A percentile compares a stretch with the other conserved stretches of the same genome.
phyloP scores from a whole-genome alignment of 1,139 yeast species.

The Magnusiomyces paraingens region DNA sequence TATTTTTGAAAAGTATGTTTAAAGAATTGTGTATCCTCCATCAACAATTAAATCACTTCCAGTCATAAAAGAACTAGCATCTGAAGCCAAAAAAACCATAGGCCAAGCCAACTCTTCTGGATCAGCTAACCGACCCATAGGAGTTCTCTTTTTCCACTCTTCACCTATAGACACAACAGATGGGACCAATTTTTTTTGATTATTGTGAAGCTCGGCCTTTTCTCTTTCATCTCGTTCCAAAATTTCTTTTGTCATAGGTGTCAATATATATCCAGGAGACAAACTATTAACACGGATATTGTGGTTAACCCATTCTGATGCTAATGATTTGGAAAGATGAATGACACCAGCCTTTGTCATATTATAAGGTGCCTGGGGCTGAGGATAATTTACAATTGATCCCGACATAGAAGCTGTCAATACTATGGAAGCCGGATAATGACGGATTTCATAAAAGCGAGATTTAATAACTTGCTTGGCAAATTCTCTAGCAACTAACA shows the following conservation, averaged over 20 bases:
- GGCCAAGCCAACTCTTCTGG: constrained; percentile 61
- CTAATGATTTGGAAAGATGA: constrained; percentile 69
- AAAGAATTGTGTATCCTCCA: constrained; percentile 71
- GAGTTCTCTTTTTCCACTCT: constrained; percentile 60
- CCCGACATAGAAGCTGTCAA: constrained; percentile 86
- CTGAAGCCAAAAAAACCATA: constrained; percentile 62
- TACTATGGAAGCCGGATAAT: constrained; percentile 52
- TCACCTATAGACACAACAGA: too few species aligned
- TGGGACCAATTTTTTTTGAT: too few species aligned
- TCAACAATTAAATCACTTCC: constrained; percentile 76
- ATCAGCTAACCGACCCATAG: constrained; percentile 43
- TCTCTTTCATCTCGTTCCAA: constrained; percentile 48
- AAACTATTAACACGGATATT: constrained; percentile 72
- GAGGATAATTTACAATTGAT: constrained; percentile 74
- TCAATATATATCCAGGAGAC: constrained; percentile 75
- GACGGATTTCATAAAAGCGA: neutral
- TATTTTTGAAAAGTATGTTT: constrained; percentile 9
- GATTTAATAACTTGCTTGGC: constrained; percentile 58
- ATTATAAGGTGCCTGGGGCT: constrained; percentile 78
- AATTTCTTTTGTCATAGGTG: constrained; percentile 57
- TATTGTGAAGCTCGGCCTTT: neutral
- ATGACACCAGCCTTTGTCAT: constrained; percentile 83
- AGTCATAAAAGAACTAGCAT: constrained; percentile 74
- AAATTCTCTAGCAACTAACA: constrained; percentile 57
- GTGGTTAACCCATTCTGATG: constrained; percentile 78